These are phyloP conservation scores for Murraya koenigii DNA, from an alignment of 345 rosid species.

Conservation along the genomic window DNA sequence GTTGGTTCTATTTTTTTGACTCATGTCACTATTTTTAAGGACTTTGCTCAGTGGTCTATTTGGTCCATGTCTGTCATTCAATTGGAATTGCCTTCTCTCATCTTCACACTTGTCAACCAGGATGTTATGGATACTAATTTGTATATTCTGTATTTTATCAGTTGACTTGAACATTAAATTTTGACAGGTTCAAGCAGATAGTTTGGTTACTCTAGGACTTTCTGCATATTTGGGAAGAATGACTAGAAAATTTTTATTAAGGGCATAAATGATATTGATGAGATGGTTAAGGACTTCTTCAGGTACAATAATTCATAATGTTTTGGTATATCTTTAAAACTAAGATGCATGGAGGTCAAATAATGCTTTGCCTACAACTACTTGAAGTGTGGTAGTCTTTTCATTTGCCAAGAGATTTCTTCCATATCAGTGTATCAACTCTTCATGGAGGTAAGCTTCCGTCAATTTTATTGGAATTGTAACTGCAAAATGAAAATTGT, in stretches of 20 bases:
- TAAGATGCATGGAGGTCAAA: not conserved
- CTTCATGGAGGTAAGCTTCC: constrained; percentile 57
- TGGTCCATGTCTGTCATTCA: not conserved
- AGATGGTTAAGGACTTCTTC: constrained; percentile 55
- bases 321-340: not conserved
- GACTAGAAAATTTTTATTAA: constrained; percentile 46
- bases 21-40: not conserved
- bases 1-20: constrained; percentile 27
- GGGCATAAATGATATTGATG: constrained; percentile 63
- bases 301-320: constrained; percentile 30
- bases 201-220: constrained; percentile 62
- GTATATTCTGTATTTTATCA: not conserved
- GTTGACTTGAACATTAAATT: not conserved
- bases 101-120: not conserved
- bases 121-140: not conserved
- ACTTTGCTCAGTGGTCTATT: not conserved
- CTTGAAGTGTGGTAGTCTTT: constrained; percentile 70
- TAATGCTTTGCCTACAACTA: constrained; percentile 37
- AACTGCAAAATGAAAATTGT: constrained; percentile 10
- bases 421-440: constrained; percentile 47
- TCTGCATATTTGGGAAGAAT: constrained; percentile 65
- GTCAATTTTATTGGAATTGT: constrained; percentile 14
- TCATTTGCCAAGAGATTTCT: constrained; percentile 54
- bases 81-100: not conserved
- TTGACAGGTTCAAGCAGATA: constrained; percentile 47